Evolutionary conservation across 2,329 filamentous ascomycete genomes (phyloP), one percentile per base, ranked within the genome.

Genomic region (Ceratocystis harringtonii): DNA sequence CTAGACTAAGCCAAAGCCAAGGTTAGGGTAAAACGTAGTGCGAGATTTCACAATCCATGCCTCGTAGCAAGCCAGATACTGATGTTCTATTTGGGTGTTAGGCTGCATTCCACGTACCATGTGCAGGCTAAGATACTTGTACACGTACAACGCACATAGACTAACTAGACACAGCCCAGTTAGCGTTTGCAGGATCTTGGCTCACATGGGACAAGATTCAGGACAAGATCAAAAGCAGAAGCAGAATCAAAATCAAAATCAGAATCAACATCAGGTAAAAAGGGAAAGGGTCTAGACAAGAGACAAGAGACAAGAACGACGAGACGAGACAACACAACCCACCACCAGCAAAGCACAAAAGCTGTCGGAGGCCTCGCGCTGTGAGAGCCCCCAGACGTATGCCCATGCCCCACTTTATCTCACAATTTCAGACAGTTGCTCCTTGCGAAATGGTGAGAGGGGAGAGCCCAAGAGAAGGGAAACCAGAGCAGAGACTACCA

Each of bases 321-420:
- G n/a, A 41, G 22, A 28, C 3, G 44, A 62, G 36, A 12, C 43
- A 62, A 17, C 19, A 45, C 44, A 15, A 50, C 48, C n/a, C 48
- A 50, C 19, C 1, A 41, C 10, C 36, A 41, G 10, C 36, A 15
- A 41, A 19, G 17, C 17, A 28, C n/a, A 52, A 25, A 62, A 36
- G 25, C 6, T 10, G 22, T 50, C 45, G 61, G 61, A 62, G 61
- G 61, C 61, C 61, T 62, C 61, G 61, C 45, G 41, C 10, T n/a
- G 22, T 48, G 12, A 15, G 10, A 36, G 55, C 28, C 55, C 55
- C 15, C 28, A 28, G 5, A 3, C 25, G 28, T 25, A 12, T 1
- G 5, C 3, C 28, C 28, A n/a, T 17, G 55, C 17, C 55, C 55
- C 55, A 36, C 55, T 58, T 58, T n/a, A 32, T n/a, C 36, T 58